Percentiles rank a stretch among this genome's conserved stretches.
These are phyloP conservation scores for Wickerhamiella cacticola DNA, from an alignment of 805 yeast genomes.

Conservation along the genomic window DNA sequence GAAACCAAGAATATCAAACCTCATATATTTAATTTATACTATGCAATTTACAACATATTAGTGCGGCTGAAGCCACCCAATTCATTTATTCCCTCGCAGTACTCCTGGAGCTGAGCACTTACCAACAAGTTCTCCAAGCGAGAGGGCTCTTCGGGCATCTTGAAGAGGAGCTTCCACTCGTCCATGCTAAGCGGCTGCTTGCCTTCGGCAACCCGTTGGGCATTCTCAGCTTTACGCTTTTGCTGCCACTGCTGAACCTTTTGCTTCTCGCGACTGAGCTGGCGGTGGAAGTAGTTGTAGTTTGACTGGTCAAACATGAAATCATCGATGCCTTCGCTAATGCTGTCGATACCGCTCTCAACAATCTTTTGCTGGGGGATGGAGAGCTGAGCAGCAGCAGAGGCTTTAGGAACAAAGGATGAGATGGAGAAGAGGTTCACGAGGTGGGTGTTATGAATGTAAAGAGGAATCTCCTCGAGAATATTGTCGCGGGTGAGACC, in stretches of 20 bases:
- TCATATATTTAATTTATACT: no score
- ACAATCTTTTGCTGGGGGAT: slow-evolving; percentile 34
- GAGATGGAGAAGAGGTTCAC: slow-evolving; percentile 41
- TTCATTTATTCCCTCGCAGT: slow-evolving; percentile 60
- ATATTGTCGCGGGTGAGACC: slow-evolving; percentile 53
- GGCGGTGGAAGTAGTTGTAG: slow-evolving; percentile 73
- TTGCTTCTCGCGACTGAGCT: slow-evolving; percentile 52
- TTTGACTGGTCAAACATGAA: slow-evolving; percentile 68
- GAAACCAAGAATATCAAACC: no score
- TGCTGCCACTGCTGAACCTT: slow-evolving; percentile 67
- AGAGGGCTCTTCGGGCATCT: slow-evolving; percentile 62
- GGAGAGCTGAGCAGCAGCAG: slow-evolving; percentile 28
- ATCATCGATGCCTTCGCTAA: slow-evolving; percentile 59
- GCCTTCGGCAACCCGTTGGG: slow-evolving; percentile 45
- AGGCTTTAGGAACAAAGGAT: slow-evolving; percentile 9
- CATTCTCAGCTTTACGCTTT: slow-evolving; percentile 53
- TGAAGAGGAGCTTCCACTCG: slow-evolving; percentile 57
- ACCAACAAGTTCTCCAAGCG: slow-evolving; percentile 59
- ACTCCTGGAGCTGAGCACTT: slow-evolving; percentile 55
- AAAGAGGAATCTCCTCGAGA: slow-evolving; percentile 58
- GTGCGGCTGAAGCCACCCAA: slow-evolving; percentile 54
- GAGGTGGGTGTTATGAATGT: slow-evolving; percentile 55
- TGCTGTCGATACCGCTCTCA: slow-evolving; percentile 42
- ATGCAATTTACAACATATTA: slow-evolving; percentile 35
- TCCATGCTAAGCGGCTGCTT: slow-evolving; percentile 38